Evolutionary conservation across 2,329 filamentous ascomycete species (phyloP).

Genomic region (Hirsutella thompsonii): DNA sequence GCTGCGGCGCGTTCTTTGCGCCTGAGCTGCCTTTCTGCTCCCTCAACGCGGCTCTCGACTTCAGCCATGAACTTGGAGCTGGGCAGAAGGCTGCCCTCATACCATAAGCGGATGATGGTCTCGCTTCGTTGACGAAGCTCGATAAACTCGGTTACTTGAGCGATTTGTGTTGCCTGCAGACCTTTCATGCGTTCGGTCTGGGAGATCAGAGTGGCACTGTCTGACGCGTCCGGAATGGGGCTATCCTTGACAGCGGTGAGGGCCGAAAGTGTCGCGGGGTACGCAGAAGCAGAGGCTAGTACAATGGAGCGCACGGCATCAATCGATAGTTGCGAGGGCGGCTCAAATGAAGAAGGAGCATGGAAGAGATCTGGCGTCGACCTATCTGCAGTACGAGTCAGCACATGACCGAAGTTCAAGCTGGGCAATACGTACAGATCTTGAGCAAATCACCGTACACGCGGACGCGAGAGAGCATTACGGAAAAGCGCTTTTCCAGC

Average conservation of each 20-base stretch:
- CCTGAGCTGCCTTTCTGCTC: slow-evolving; percentile 51
- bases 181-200: slow-evolving; percentile 50
- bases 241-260: slow-evolving; percentile 44
- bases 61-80: slow-evolving; percentile 58
- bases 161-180: slow-evolving; percentile 44
- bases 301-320: slow-evolving; percentile 41
- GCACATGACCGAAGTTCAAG: background rate
- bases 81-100: slow-evolving; percentile 56
- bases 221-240: slow-evolving; percentile 40
- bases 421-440: slow-evolving; percentile 34
- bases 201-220: slow-evolving; percentile 42
- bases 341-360: slow-evolving; percentile 27
- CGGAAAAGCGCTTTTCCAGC: slow-evolving; percentile 40
- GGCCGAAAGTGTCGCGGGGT: slow-evolving; percentile 41
- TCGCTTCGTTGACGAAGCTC: slow-evolving; percentile 53
- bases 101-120: slow-evolving; percentile 53
- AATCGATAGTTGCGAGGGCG: slow-evolving; percentile 36
- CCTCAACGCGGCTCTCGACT: slow-evolving; percentile 54
- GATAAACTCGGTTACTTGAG: slow-evolving; percentile 49
- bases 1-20: slow-evolving; percentile 48
- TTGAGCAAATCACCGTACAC: slow-evolving; percentile 47
- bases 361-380: slow-evolving; percentile 43
- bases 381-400: slow-evolving; percentile 27
- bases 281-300: slow-evolving; percentile 42
- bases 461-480: slow-evolving; percentile 35